Conservation (phyloP, 306 rosid genomes). For the Herpetospermum pedunculosum region DNA sequence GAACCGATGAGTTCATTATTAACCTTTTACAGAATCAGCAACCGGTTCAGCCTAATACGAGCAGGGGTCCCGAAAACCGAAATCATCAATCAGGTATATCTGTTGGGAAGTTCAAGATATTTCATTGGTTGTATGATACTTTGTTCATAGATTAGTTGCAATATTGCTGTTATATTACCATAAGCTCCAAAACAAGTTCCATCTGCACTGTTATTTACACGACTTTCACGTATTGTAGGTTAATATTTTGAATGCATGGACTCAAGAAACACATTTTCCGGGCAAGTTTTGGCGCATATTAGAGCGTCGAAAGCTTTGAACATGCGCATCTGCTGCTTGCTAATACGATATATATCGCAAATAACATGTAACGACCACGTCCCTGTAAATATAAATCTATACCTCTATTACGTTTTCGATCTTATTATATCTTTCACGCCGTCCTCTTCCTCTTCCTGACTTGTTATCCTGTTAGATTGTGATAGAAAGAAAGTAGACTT, state of each 20-base stretch:
- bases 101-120: background rate
- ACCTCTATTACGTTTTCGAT: background rate
- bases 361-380: background rate
- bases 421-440: background rate
- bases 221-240: background rate
- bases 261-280: background rate
- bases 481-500: conserved; percentile 10
- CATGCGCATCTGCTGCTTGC: background rate
- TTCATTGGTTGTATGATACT: background rate
- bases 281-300: background rate
- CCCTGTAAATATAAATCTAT: conserved; percentile 1
- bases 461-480: conserved; percentile 4
- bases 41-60: conserved; percentile 30
- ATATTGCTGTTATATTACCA: background rate
- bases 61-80: conserved; percentile 36
- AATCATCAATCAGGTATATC: conserved; percentile 41
- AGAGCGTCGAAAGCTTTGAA: background rate
- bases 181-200: background rate
- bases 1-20: background rate
- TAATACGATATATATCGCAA: conserved; percentile 1
- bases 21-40: conserved; percentile 33
- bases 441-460: background rate
- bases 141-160: background rate
- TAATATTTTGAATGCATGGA: conserved; percentile 5
- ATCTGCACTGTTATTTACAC: background rate